Evolutionary conservation across 2,329 filamentous ascomycete species (phyloP), one percentile per base, ranked within the genome.

Genomic region (Neofusicoccum parvum): DNA sequence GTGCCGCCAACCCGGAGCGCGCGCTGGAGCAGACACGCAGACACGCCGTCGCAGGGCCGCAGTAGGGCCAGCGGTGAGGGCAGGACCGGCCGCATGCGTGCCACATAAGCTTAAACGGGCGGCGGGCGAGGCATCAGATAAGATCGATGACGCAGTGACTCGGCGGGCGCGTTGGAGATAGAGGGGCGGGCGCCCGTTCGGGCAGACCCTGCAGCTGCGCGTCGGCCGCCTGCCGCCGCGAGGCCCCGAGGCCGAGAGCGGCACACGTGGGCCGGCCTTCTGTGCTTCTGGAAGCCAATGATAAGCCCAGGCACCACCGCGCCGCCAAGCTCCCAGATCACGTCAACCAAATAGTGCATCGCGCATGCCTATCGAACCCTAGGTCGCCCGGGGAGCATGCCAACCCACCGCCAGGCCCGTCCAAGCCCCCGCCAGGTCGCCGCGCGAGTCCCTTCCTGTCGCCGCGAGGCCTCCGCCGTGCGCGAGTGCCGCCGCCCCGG

Each of bases 301-400:
- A 39, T 15, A 34, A 20, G 9, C 3, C 54, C 23, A 34, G 27
- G 32, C 27, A 10, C 54, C 5, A 32, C 10, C 41, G 56, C 56
- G n/a, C 20, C 37, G 53, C 14, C 53, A 43, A 58, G 37, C 17
- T 37, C 32, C 36, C 53, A 60, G 56, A 60, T 60, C 56, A 60
- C 56, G 56, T 60, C 56, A 60, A 60, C 43, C 34, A 45, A 36
- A 48, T 60, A 60, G 56, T 60, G 56, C 56, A 60, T 60, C 56
- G 56, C 41, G 23, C 43, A 37, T 46, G 56, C 56, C 56, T 60
- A 60, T 60, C 56, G 56, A 60, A 39, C 37, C 32, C 56, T 48
- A 60, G 27, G 27, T 7, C 27, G 27, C 27, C 27, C 27, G 27
- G 6, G 27, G 27, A 32, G 27, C 27, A 32, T 32, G 27, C 5